Percentiles rank a stretch among this genome's conserved stretches.
These are phyloP conservation scores for Fusarium papillatum DNA, from an alignment of 2,329 filamentous ascomycete species.

Conservation along the genomic window DNA sequence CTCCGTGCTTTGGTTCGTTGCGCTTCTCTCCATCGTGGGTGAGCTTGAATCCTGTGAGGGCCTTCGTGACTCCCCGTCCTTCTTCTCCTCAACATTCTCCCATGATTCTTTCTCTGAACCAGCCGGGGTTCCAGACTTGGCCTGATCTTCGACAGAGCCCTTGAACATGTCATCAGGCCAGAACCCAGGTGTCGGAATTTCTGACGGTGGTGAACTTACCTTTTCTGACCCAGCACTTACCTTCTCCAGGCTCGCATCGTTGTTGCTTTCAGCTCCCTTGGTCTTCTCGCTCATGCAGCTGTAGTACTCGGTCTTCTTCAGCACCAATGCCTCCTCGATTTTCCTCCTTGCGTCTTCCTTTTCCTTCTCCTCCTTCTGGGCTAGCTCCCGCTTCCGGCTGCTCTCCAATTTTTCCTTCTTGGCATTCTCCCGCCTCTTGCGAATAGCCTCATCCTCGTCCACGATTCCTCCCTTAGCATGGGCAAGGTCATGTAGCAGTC, in stretches of 20 bases:
- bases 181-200: constrained; percentile 27
- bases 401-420: constrained; percentile 42
- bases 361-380: constrained; percentile 23
- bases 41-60: constrained; percentile 12
- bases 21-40: constrained; percentile 12
- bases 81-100: constrained; percentile 24
- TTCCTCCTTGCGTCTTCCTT: constrained; percentile 43
- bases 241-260: constrained; percentile 7
- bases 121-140: constrained; percentile 1
- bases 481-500: constrained; percentile 72
- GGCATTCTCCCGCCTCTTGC: constrained; percentile 42
- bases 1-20: constrained; percentile 26
- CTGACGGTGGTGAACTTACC: constrained; percentile 12
- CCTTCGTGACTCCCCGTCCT: neutral
- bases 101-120: constrained; percentile 17
- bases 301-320: constrained; percentile 41
- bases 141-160: constrained; percentile 23
- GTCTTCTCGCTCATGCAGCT: constrained; percentile 31
- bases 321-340: constrained; percentile 42
- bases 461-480: constrained; percentile 69
- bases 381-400: constrained; percentile 43
- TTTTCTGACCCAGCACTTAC: constrained; percentile 21
- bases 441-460: constrained; percentile 59
- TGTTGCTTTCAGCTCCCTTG: constrained; percentile 19
- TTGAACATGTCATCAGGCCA: constrained; percentile 42